These are phyloP conservation scores for Cercospora sesami DNA, from an alignment of 2,329 filamentous ascomycete genomes.

Conservation along the genomic window DNA sequence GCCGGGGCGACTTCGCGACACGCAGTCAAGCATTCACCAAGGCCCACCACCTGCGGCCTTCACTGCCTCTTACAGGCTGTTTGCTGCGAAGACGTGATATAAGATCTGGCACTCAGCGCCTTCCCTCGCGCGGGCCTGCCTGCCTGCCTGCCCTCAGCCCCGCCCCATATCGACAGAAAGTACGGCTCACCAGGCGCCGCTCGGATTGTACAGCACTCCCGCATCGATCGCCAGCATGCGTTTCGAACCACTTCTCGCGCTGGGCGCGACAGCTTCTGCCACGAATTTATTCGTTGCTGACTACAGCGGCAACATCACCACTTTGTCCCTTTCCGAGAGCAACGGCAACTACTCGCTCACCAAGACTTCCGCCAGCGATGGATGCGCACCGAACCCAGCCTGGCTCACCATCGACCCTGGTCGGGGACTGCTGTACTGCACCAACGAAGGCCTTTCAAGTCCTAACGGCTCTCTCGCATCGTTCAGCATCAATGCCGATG, in stretches of 20 bases:
- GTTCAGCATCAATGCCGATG: constrained; percentile 43
- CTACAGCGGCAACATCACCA: constrained; percentile 49
- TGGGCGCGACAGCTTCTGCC: constrained; percentile 30
- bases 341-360: constrained; percentile 44
- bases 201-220: background rate
- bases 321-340: constrained; percentile 40
- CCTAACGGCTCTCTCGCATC: constrained; percentile 52
- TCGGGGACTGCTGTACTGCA: constrained; percentile 57
- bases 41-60: background rate
- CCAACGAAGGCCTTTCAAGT: constrained; percentile 57
- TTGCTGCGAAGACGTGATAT: background rate
- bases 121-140: background rate
- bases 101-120: background rate
- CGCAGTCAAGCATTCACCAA: background rate
- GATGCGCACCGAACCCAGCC: constrained; percentile 57
- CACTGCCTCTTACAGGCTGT: background rate
- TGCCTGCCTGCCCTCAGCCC: background rate
- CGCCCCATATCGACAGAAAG: background rate
- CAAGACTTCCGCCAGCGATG: constrained; percentile 46
- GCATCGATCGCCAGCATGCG: constrained; percentile 17
- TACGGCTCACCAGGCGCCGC: background rate
- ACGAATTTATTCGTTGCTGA: constrained; percentile 47
- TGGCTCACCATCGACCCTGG: constrained; percentile 61
- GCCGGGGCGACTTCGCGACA: background rate
- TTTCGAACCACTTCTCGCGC: constrained; percentile 21